Percentiles rank a stretch among this genome's conserved stretches.
Conservation (phyloP, 257 asterid genomes). For the Scutellaria galericulata region DNA sequence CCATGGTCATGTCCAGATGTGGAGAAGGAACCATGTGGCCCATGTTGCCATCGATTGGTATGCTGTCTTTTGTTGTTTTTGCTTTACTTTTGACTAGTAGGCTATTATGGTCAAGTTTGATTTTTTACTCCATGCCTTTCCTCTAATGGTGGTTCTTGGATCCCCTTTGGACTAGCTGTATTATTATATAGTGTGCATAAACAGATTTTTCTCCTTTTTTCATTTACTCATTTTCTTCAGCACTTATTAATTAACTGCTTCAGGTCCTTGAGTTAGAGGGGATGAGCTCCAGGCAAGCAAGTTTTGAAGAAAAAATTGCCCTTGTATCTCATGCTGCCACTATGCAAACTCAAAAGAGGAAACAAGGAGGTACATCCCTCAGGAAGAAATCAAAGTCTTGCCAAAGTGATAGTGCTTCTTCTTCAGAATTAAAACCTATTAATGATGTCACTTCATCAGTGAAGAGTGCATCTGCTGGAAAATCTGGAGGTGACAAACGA, state of each 20-base stretch:
- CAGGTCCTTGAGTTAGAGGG: slow-evolving; percentile 62
- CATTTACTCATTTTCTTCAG: slow-evolving; percentile 27
- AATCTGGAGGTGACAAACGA: slow-evolving; percentile 61
- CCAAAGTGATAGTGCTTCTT: slow-evolving; percentile 73
- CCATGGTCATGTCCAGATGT: slow-evolving; percentile 58
- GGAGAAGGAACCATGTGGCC: slow-evolving; percentile 76
- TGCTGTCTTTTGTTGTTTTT: slow-evolving; percentile 9
- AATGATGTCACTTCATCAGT: slow-evolving; percentile 57
- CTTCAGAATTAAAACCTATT: slow-evolving; percentile 60
- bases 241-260: slow-evolving; percentile 31
- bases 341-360: slow-evolving; percentile 55
- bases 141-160: slow-evolving; percentile 21
- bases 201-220: slow-evolving; percentile 2
- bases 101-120: slow-evolving; percentile 18
- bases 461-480: slow-evolving; percentile 51
- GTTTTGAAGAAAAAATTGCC: slow-evolving; percentile 51
- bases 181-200: background rate
- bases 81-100: slow-evolving; percentile 28
- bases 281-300: slow-evolving; percentile 45
- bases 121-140: background rate
- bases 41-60: slow-evolving; percentile 80
- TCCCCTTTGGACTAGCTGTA: slow-evolving; percentile 18
- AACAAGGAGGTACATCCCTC: slow-evolving; percentile 48
- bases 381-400: slow-evolving; percentile 66
- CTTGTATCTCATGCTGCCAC: slow-evolving; percentile 52